Evolutionary conservation across 306 rosid species (phyloP).

Genomic region (Glycyrrhiza uralensis): DNA sequence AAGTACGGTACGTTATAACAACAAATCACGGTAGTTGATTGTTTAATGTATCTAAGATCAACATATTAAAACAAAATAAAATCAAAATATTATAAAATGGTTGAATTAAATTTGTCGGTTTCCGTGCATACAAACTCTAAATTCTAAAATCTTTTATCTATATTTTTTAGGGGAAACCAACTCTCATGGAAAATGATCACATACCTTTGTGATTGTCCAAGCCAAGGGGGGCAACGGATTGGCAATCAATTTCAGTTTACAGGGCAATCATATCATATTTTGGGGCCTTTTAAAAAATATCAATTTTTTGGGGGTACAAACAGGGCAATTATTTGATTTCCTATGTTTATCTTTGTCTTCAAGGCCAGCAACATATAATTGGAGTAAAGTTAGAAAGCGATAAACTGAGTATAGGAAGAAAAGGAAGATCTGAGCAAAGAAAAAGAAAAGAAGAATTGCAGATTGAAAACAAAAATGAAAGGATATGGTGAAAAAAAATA

Average conservation of each 20-base stretch:
- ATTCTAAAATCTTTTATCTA: not conserved
- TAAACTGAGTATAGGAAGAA: not conserved
- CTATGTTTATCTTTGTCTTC: too few species aligned
- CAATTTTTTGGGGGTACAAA: too few species aligned
- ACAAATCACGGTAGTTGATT: too few species aligned
- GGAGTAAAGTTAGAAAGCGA: not conserved
- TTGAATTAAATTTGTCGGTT: too few species aligned
- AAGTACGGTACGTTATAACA: too few species aligned
- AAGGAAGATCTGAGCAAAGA: not conserved
- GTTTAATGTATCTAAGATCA: too few species aligned
- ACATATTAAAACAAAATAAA: too few species aligned
- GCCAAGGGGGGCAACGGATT: not conserved
- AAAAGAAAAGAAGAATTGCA: not conserved
- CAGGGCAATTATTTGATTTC: too few species aligned
- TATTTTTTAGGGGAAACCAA: not conserved
- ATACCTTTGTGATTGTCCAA: slow-evolving; percentile 3
- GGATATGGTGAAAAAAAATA: not conserved
- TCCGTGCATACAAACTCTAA: too few species aligned
- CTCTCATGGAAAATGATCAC: not conserved
- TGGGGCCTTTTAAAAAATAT: too few species aligned
- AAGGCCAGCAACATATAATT: too few species aligned
- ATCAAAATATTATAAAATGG: too few species aligned
- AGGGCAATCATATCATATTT: not conserved
- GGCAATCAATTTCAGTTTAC: not conserved
- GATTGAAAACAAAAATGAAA: not conserved